A percentile compares a stretch with the other conserved stretches of the same genome.
Conservation (phyloP, 208 protist species). For the Porcisia hertigi region DNA sequence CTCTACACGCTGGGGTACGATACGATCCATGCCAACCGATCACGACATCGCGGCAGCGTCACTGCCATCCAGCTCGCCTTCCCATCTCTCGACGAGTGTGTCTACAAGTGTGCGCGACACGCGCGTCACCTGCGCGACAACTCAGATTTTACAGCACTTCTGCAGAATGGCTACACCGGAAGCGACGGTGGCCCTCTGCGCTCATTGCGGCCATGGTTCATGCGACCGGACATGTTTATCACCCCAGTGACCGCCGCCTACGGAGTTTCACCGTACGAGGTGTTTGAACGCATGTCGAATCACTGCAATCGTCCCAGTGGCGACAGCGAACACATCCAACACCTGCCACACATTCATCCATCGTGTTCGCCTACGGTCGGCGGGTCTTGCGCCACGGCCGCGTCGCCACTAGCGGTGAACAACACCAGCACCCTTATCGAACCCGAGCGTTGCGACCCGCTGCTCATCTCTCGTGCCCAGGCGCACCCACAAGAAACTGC, state of each 20-base stretch:
- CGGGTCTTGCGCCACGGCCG: neutral
- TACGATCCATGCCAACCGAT: neutral
- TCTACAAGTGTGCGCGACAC: constrained; percentile 36
- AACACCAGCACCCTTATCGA: constrained; percentile 29
- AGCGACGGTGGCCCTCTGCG: constrained; percentile 21
- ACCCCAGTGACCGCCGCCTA: constrained; percentile 32
- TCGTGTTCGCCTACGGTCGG: neutral
- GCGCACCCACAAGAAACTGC: constrained; percentile 5
- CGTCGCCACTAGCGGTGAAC: constrained; percentile 4
- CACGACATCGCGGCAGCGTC: neutral
- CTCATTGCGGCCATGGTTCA: constrained; percentile 68
- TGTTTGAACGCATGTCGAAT: constrained; percentile 44
- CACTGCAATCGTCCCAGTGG: constrained; percentile 15
- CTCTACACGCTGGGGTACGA: constrained; percentile 26
- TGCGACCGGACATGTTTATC: constrained; percentile 63
- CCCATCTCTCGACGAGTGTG: constrained; percentile 54
- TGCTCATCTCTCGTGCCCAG: constrained; percentile 21
- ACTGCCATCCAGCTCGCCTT: constrained; percentile 42
- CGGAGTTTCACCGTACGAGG: constrained; percentile 42
- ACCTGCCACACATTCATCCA: neutral
- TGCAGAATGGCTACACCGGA: constrained; percentile 22
- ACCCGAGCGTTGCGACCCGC: constrained; percentile 22
- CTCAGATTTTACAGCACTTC: constrained; percentile 18
- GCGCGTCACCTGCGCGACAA: constrained; percentile 16
- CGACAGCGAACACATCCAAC: constrained; percentile 1